A percentile compares a stretch with the other conserved stretches of the same genome.
These are phyloP conservation scores for Gyrodon lividus DNA, from an alignment of 768 basidiomycete genomes.

Conservation along the genomic window DNA sequence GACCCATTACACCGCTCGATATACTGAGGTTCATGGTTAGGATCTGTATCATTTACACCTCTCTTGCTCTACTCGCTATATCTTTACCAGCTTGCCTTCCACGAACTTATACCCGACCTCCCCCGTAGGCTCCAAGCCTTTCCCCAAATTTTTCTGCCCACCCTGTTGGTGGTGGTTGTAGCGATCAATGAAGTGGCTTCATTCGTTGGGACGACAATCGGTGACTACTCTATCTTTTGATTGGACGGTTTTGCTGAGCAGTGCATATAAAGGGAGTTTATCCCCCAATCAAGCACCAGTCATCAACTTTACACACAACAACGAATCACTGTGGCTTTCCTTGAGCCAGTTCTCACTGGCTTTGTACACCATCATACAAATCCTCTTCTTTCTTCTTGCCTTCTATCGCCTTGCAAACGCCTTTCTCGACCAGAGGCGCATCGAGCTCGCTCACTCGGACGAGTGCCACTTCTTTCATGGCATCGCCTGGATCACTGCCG, in stretches of 20 bases:
- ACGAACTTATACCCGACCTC: constrained; percentile 50
- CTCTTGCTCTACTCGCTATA: constrained; percentile 62
- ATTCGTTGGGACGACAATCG: constrained; percentile 55
- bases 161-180: constrained; percentile 56
- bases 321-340: constrained; percentile 48
- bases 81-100: constrained; percentile 55
- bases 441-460: constrained; percentile 46
- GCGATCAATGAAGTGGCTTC: constrained; percentile 60
- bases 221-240: constrained; percentile 39
- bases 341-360: constrained; percentile 62
- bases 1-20: not conserved
- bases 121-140: constrained; percentile 49
- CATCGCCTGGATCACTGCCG: constrained; percentile 62
- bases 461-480: constrained; percentile 55
- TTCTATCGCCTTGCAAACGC: constrained; percentile 57
- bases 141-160: constrained; percentile 43
- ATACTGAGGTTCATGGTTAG: constrained; percentile 24
- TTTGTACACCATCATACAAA: constrained; percentile 57
- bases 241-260: not conserved
- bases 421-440: constrained; percentile 48
- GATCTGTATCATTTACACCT: constrained; percentile 60
- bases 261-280: constrained; percentile 12
- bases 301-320: constrained; percentile 42
- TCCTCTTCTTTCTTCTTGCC: constrained; percentile 53
- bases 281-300: constrained; percentile 18